Percentiles rank a stretch among this genome's conserved stretches.
Conservation (phyloP, 257 asterid genomes). For the Hygrophila difformis region DNA sequence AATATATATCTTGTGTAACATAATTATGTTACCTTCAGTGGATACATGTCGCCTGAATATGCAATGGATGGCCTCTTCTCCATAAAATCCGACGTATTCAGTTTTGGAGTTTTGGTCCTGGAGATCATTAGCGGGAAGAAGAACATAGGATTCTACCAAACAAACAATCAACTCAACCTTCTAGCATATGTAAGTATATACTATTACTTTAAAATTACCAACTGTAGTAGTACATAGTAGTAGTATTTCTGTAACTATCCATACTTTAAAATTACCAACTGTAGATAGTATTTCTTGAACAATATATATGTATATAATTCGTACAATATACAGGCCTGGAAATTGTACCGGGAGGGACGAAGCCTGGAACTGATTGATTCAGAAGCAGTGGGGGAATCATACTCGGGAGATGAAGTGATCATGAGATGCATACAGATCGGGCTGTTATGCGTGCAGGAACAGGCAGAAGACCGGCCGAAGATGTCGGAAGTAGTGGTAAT, state of each 20-base stretch:
- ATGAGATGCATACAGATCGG: slow-evolving; percentile 10
- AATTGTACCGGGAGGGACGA: background rate
- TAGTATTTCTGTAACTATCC: too few species aligned
- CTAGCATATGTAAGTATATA: slow-evolving; percentile 1
- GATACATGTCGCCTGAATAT: too few species aligned
- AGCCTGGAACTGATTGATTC: background rate
- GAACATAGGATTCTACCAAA: background rate
- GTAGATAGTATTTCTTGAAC: too few species aligned
- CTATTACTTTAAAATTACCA: background rate
- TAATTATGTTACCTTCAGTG: too few species aligned
- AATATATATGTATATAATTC: too few species aligned
- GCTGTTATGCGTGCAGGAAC: slow-evolving; percentile 63
- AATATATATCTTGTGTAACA: too few species aligned
- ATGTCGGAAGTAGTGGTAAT: too few species aligned
- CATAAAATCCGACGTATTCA: too few species aligned
- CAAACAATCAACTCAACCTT: background rate
- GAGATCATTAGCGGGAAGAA: slow-evolving; percentile 1
- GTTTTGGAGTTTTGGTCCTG: background rate
- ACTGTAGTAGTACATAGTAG: background rate
- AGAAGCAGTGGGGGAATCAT: background rate
- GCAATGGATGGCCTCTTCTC: too few species aligned
- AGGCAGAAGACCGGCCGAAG: slow-evolving; percentile 54
- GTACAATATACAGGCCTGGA: background rate
- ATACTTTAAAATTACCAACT: too few species aligned
- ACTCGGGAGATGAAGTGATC: background rate